These are phyloP conservation scores for Penicillium glabrum DNA, from an alignment of 2,329 filamentous ascomycete species.

Conservation along the genomic window DNA sequence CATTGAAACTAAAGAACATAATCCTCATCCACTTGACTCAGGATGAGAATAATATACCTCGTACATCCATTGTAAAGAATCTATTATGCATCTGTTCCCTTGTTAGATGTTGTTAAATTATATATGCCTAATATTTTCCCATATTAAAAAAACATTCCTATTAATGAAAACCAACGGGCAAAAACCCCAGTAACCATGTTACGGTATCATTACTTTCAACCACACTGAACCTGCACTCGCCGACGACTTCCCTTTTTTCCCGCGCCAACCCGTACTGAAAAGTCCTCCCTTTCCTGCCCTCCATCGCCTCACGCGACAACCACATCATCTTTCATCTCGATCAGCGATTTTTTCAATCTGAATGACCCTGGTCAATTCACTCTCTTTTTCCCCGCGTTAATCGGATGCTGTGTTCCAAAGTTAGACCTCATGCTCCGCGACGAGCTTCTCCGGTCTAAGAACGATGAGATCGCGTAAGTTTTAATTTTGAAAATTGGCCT, in stretches of 20 bases:
- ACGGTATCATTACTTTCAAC: conserved; percentile 1
- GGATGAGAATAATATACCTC: background rate
- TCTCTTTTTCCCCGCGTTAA: conserved; percentile 47
- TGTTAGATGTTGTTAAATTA: background rate
- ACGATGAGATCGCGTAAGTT: conserved; percentile 53
- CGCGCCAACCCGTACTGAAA: conserved; percentile 30
- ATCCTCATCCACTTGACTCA: background rate
- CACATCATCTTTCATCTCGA: conserved; percentile 44
- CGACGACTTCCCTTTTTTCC: conserved; percentile 14
- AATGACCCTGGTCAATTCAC: conserved; percentile 41
- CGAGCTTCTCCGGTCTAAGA: conserved; percentile 51
- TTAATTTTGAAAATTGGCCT: conserved; percentile 32
- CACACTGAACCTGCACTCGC: conserved; percentile 4
- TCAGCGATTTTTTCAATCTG: conserved; percentile 46
- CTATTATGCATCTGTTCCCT: background rate
- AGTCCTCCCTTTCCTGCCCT: conserved; percentile 34
- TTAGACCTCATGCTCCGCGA: conserved; percentile 51
- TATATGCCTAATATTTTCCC: background rate
- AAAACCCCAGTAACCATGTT: conserved; percentile 1
- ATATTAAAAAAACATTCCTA: background rate
- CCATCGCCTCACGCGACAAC: conserved; percentile 41
- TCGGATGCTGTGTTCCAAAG: conserved; percentile 51
- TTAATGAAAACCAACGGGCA: background rate
- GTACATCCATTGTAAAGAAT: background rate
- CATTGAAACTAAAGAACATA: background rate